A percentile compares a stretch with the other conserved stretches of the same genome.
These are phyloP conservation scores for Geum urbanum DNA, from an alignment of 306 rosid species.

Conservation along the genomic window DNA sequence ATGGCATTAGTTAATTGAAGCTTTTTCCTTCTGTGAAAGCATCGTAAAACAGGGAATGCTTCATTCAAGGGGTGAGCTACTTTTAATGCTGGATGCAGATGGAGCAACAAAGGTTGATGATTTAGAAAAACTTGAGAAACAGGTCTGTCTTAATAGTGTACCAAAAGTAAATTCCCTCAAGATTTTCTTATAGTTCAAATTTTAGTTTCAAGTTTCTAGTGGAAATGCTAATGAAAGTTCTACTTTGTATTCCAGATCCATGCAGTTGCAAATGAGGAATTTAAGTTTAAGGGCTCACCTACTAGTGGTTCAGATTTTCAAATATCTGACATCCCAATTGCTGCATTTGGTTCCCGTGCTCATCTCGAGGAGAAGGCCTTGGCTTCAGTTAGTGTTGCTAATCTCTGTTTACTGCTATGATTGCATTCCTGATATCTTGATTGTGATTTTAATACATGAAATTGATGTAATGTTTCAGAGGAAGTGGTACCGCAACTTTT, in stretches of 20 bases:
- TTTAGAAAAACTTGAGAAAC: conserved; percentile 85
- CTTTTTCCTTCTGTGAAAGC: conserved; percentile 70
- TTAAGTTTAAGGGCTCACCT: conserved; percentile 35
- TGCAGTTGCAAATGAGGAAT: conserved; percentile 50
- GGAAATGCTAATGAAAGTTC: conserved; percentile 18
- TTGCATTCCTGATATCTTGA: conserved; percentile 5
- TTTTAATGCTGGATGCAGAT: conserved; percentile 97
- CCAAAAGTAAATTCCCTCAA: neutral
- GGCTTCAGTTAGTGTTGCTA: conserved; percentile 66
- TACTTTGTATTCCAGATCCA: conserved; percentile 48
- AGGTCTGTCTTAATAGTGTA: conserved; percentile 41
- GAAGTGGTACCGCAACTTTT: conserved; percentile 88
- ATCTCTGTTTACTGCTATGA: conserved; percentile 8
- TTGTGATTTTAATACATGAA: conserved; percentile 21
- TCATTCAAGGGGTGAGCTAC: conserved; percentile 95
- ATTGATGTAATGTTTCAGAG: conserved; percentile 55
- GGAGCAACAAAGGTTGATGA: conserved; percentile 91
- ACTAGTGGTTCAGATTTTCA: conserved; percentile 45
- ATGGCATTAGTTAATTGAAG: conserved; percentile 49
- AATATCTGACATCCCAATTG: conserved; percentile 72
- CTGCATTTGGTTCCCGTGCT: conserved; percentile 94
- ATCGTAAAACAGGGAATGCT: conserved; percentile 94
- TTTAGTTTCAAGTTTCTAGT: conserved; percentile 15
- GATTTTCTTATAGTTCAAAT: neutral
- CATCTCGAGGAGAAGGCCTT: conserved; percentile 92